Evolutionary conservation across 768 basidiomycete species (phyloP).

Genomic region (Tremella fuciformis): DNA sequence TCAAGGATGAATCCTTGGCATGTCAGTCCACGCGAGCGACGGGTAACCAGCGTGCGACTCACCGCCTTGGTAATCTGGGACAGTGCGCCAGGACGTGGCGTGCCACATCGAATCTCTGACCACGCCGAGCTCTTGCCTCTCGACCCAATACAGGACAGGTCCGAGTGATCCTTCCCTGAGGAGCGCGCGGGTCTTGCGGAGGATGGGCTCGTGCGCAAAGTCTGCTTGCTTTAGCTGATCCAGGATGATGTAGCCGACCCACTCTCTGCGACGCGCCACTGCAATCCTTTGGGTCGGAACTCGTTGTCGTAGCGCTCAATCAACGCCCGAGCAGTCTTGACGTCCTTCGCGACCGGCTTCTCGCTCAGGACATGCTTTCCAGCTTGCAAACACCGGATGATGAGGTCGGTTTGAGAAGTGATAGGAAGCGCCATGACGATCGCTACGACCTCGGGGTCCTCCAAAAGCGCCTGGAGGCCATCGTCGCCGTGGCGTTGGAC

Average conservation of each 20-base stretch:
- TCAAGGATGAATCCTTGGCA: conserved; percentile 79
- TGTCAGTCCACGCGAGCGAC: too few species aligned
- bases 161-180: conserved; percentile 56
- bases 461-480: conserved; percentile 57
- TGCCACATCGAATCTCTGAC: conserved; percentile 69
- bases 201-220: conserved; percentile 36
- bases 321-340: conserved; percentile 62
- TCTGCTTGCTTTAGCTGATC: conserved; percentile 19
- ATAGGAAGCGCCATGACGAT: conserved; percentile 79
- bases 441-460: conserved; percentile 65
- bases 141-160: conserved; percentile 65
- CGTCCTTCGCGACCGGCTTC: conserved; percentile 76
- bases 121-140: conserved; percentile 59
- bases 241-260: too few species aligned
- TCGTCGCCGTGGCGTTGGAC: conserved; percentile 28
- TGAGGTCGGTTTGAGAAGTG: conserved; percentile 65
- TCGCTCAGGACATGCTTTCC: conserved; percentile 88
- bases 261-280: conserved; percentile 83
- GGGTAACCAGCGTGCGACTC: too few species aligned
- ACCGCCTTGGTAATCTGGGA: conserved; percentile 61
- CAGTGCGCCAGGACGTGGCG: conserved; percentile 76
- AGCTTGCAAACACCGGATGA: conserved; percentile 59
- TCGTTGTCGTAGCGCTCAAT: conserved; percentile 65
- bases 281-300: conserved; percentile 65
- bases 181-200: conserved; percentile 26